Base-by-base conservation (phyloP, 2,329 filamentous ascomycete species). In the Geosmithia putterillii region DNA sequence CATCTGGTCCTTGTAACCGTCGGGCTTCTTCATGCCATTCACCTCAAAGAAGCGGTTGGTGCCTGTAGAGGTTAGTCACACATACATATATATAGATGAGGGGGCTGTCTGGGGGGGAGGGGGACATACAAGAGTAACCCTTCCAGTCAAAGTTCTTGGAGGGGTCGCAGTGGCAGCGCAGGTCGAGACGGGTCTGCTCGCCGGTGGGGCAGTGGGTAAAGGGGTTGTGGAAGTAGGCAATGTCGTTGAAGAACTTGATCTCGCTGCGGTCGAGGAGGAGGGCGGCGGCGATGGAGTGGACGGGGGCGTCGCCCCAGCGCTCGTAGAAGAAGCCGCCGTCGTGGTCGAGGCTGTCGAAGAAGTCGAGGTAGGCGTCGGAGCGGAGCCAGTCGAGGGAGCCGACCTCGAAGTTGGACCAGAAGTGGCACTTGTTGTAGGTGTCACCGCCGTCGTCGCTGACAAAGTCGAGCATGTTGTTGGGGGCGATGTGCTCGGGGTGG, bases 91-190 rank as follows among this genome's bases (percentile, higher is more conserved):
- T 12, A 7, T 3, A 32, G 28, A 32, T 6, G 28, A 32, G 56
- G 48, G 18, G 17, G 18, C 19, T 47, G 9, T 5, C 37, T 14
- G 3, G 28, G 10, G 10, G 28, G 15, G 6, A 32, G 28, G 10
- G 7, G 6, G n/a, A 70, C 86, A 71, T 77, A 94, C 89, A 96
- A 61, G 87, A 95, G 62, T 95, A 96, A 42, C 86, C 85, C 65
- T 95, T 95, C 94, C 94, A 98, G 66, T 98, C 92, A 71, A 98
- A 98, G 70, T 98, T 98, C 47, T 96, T 86, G 57, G 83, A 81
- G 7, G 92, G 90, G 58, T 98, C 88, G 68, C 92, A 98, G 64
- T 89, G 83, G 64, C 92, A 98, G 60, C 86, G 89, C 52, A 90
- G 78, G 51, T 95, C 83, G 44, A 89, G 63, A 50, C 89, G 79